Conservation (phyloP, 2,329 filamentous ascomycete genomes). For the Aureobasidium subglaciale region DNA sequence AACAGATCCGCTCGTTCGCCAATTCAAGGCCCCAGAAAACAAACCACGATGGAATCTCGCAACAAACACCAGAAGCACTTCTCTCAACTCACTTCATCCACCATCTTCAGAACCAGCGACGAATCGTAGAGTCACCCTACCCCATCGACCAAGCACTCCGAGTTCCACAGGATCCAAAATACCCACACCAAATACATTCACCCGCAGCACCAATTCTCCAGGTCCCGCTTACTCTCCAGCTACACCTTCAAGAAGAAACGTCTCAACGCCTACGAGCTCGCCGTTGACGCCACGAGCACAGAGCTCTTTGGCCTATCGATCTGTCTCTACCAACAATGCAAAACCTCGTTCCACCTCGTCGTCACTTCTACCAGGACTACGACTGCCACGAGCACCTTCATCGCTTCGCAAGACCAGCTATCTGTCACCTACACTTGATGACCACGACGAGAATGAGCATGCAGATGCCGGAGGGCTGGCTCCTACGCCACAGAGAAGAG, state of each 20-base stretch:
- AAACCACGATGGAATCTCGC: slow-evolving; percentile 69
- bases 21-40: slow-evolving; percentile 36
- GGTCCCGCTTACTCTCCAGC: not conserved
- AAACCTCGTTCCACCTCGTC: slow-evolving; percentile 2
- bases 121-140: slow-evolving; percentile 26
- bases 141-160: slow-evolving; percentile 9
- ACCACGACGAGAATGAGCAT: slow-evolving; percentile 3
- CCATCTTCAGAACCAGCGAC: slow-evolving; percentile 28
- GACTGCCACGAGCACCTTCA: not conserved
- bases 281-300: not conserved
- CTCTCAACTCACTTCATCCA: slow-evolving; percentile 27
- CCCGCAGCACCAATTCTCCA: not conserved
- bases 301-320: slow-evolving; percentile 1
- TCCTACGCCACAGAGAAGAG: not conserved
- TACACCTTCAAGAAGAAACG: slow-evolving; percentile 1
- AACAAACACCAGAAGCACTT: slow-evolving; percentile 45
- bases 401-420: slow-evolving; percentile 11
- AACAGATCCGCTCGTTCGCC: slow-evolving; percentile 30
- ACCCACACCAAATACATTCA: slow-evolving; percentile 7
- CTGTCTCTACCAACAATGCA: not conserved
- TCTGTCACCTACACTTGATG: not conserved
- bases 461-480: not conserved
- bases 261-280: not conserved
- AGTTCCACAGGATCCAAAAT: slow-evolving; percentile 8
- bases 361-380: not conserved